Conservation (phyloP, 208 protist genomes). For the Balamuthia mandrillaris region DNA sequence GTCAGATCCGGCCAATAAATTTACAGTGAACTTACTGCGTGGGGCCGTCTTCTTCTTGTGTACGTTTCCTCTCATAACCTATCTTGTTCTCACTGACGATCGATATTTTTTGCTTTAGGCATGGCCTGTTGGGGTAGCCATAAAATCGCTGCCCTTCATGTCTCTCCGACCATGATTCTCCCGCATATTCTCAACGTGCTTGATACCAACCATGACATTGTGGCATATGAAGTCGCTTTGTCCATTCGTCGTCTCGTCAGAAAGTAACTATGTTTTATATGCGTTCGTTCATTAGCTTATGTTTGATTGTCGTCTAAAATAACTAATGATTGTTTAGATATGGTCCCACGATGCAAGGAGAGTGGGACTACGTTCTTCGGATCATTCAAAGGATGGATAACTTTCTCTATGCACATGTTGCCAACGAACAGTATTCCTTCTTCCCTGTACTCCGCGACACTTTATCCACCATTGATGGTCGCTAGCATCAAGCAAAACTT, state of each 20-base stretch:
- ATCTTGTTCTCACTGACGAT: constrained; percentile 2
- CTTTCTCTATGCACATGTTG: neutral
- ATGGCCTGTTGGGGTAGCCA: constrained; percentile 36
- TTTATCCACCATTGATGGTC: neutral
- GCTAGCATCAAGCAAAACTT: neutral
- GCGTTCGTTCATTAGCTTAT: neutral
- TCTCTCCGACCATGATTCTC: neutral
- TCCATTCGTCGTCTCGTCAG: constrained; percentile 46
- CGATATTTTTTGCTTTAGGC: neutral
- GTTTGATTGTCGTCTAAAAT: neutral
- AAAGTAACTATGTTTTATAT: constrained; percentile 33
- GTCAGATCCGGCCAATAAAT: constrained; percentile 30
- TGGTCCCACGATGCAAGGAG: constrained; percentile 17
- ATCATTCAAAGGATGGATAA: constrained; percentile 26
- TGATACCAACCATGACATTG: constrained; percentile 41
- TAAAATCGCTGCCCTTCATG: neutral
- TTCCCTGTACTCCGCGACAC: neutral
- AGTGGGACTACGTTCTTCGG: constrained; percentile 49
- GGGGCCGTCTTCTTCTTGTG: constrained; percentile 38
- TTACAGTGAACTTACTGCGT: constrained; percentile 38
- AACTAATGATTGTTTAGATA: neutral
- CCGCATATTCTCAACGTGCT: constrained; percentile 28
- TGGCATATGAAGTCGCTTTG: constrained; percentile 54
- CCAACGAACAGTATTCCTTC: constrained; percentile 15
- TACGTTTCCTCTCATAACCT: neutral